Base-by-base conservation (phyloP, 495 filamentous ascomycete genomes). In the Sabuloglossum arenarium region DNA sequence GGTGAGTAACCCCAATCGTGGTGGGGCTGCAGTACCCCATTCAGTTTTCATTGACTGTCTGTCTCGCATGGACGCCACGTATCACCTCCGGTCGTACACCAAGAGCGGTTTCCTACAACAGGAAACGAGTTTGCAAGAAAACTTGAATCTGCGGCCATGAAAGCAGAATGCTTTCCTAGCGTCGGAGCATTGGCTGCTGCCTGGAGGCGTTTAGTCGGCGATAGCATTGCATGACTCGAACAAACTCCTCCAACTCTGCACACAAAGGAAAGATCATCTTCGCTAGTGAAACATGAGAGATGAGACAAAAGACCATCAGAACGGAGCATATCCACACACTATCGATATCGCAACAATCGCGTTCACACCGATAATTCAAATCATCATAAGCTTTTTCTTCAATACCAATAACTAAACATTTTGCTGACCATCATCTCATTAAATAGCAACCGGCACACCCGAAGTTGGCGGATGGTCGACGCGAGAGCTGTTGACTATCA, bases 401-500 rank as follows among this genome's bases (percentile, higher is more conserved):
- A 23, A 14, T 14, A 2, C 34, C 16, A 14, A 37, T 37, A 14
- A 37, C 34, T 3, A 3, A n/a, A 10, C 5, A 3, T 23, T 23
- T 43, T n/a, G 39, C 39, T 37, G 16, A 37, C 14, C n/a, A 6
- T 54, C 53, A 54, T 23, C 53, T 53, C 49, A 21, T 4, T 6
- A 16, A 53, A 49, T 21, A 53, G 54, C 54, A 28, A 56, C 74
- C 9, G 73, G 74, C 4, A 76, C 73, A 0, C 66, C 74, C 0
- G 74, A 76, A 59, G 70, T 73, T 23, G 74, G 73, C 46, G 73
- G 74, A 10, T 75, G 72, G 67, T 73, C 69, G 1, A 75, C 73
- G 6, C 63, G 75, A 32, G 74, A 78, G 60, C 61, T 78, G 21
- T 68, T 75, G 32, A 58, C 66, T 16, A 72, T 78, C 32, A 54